Base-by-base conservation (phyloP, 345 rosid species). In the Excoecaria agallocha region DNA sequence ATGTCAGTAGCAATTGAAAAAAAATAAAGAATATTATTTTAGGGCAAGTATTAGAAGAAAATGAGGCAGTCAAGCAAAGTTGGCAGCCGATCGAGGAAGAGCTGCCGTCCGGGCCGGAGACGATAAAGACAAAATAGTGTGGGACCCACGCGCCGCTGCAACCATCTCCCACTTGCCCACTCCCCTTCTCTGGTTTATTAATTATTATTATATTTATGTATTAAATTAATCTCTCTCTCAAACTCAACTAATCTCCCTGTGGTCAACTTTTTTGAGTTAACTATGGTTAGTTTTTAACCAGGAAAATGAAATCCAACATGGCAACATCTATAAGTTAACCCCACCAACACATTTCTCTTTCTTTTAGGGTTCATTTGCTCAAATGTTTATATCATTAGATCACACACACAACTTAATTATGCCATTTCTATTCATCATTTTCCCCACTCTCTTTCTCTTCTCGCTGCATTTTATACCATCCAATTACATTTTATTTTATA, bases 111-210 rank as follows among this genome's bases (percentile, higher is more conserved):
- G 77, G 83, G 75, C 76, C 52, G 60, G 70, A 20, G 72, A 66
- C 75, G 75, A 66, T 6, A 83, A 70, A 79, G 30, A 30, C 30
- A 30, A 78, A 25, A 67, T 17, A 57, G 68, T 8, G 35, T 76
- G 80, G 89, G 85, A 4, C 85, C 92, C 87, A 81, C 78, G 60
- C 82, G 86, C 88, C 83, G 89, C 86, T 24, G 75, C 81, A 60
- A 70, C 71, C 70, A 45, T 71, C 72, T 37, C 61, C 84, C 83
- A 77, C 82, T 79, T 69, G 81, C 71, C 72, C 71, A 10, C 68
- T 69, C 65, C 55, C 58, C 43, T 65, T 59, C 56, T 38, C 35
- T 54, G 30, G 30, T 37, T 35, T 2, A 30, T 52, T 55, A n/a
- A 38, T 7, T 48, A 55, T 20, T 38, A 38, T 49, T 41, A 8